phyloP scores from a whole-genome alignment of 495 filamentous ascomycete genomes.

The Lophiostoma macrostomum region DNA sequence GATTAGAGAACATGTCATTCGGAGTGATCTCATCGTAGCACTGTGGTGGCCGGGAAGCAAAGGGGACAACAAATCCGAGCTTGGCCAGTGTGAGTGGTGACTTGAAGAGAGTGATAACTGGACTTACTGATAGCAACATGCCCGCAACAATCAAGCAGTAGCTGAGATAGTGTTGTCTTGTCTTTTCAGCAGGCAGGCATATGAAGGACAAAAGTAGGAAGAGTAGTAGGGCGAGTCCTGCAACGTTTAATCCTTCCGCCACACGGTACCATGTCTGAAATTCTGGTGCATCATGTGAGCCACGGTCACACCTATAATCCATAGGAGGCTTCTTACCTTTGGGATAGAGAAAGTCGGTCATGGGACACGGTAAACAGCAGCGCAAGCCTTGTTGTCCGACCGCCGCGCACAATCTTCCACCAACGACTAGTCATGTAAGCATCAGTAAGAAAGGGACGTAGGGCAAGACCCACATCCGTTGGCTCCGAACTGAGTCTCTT shows the following conservation, averaged over 20 bases:
- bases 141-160: conserved; percentile 75
- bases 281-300: conserved; percentile 42
- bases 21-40: conserved; percentile 91
- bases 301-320: conserved; percentile 1
- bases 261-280: conserved; percentile 62
- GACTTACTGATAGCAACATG: conserved; percentile 72
- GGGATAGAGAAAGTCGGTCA: conserved; percentile 78
- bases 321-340: conserved; percentile 51
- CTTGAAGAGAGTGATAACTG: not conserved
- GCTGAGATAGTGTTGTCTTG: conserved; percentile 87
- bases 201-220: conserved; percentile 82
- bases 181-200: conserved; percentile 82
- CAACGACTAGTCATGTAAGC: conserved; percentile 53
- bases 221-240: conserved; percentile 63
- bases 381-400: conserved; percentile 46
- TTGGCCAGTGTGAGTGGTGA: conserved; percentile 37
- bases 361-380: conserved; percentile 91
- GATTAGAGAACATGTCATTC: conserved; percentile 79
- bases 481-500: conserved; percentile 56
- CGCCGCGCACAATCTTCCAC: conserved; percentile 62
- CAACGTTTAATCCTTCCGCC: conserved; percentile 78
- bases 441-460: conserved; percentile 20
- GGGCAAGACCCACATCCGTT: conserved; percentile 62
- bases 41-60: conserved; percentile 74
- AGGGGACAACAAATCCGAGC: conserved; percentile 88